Conservation (phyloP, 2,329 filamentous ascomycete genomes). For the Hypoxylon rubiginosum region DNA sequence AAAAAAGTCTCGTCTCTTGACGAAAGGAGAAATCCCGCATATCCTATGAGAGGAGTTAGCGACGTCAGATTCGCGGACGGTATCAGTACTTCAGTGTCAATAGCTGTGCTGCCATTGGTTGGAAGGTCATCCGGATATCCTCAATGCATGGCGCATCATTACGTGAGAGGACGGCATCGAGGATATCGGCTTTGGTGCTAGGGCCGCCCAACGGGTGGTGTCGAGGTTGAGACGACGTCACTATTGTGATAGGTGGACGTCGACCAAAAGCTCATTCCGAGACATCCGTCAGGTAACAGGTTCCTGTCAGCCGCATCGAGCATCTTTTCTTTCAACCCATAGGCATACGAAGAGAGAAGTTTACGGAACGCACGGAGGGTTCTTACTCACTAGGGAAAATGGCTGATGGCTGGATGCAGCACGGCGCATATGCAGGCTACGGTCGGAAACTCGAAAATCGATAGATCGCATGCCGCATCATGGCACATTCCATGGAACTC, state of each 20-base stretch:
- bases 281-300: slow-evolving; percentile 5
- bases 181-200: slow-evolving; percentile 10
- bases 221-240: slow-evolving; percentile 35
- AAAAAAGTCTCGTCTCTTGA: slow-evolving; percentile 1
- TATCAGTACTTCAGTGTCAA: slow-evolving; percentile 8
- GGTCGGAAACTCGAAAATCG: slow-evolving; percentile 15
- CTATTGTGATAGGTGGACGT: slow-evolving; percentile 24
- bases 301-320: background rate
- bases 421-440: slow-evolving; percentile 10
- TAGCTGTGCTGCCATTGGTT: slow-evolving; percentile 16
- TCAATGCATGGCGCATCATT: slow-evolving; percentile 24
- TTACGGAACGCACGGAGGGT: slow-evolving; percentile 19
- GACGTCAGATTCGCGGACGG: slow-evolving; percentile 27
- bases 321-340: background rate
- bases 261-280: slow-evolving; percentile 3
- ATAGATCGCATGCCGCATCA: slow-evolving; percentile 16
- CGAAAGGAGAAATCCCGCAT: slow-evolving; percentile 17
- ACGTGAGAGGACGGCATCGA: slow-evolving; percentile 21
- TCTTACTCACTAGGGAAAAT: slow-evolving; percentile 7
- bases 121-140: slow-evolving; percentile 19
- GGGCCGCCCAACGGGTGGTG: slow-evolving; percentile 4
- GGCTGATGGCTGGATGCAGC: slow-evolving; percentile 5
- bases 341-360: background rate
- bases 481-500: background rate
- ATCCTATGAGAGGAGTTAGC: slow-evolving; percentile 1